phyloP scores from a whole-genome alignment of 2,329 filamentous ascomycete genomes.

The Sphaerulina vaccinii region DNA sequence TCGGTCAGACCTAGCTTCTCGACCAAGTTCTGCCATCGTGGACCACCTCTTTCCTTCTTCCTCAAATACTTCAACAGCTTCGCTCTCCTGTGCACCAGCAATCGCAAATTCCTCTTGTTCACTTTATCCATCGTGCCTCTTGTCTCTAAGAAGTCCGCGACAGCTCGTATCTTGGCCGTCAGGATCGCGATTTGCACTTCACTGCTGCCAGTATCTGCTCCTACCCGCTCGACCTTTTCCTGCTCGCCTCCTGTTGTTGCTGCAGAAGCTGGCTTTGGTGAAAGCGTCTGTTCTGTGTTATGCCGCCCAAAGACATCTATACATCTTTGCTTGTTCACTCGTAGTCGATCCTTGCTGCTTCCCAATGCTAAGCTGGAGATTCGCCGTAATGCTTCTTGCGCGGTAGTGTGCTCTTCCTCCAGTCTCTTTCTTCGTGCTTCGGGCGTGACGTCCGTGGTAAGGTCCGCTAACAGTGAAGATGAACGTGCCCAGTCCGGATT shows the following conservation, averaged over 20 bases:
- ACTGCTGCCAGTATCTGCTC: constrained; percentile 88
- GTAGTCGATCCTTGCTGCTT: constrained; percentile 72
- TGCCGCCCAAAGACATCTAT: constrained; percentile 88
- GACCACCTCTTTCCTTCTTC: constrained; percentile 84
- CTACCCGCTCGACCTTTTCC: constrained; percentile 60
- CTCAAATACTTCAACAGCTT: constrained; percentile 85
- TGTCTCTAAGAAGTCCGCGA: constrained; percentile 69
- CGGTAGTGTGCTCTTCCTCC: constrained; percentile 52
- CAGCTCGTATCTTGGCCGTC: constrained; percentile 84
- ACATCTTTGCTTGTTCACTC: constrained; percentile 80
- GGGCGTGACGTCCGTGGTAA: constrained; percentile 38
- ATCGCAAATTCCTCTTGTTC: constrained; percentile 84
- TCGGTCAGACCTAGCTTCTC: constrained; percentile 81
- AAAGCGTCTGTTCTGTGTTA: constrained; percentile 72
- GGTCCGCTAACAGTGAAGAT: constrained; percentile 5
- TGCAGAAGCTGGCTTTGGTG: constrained; percentile 52
- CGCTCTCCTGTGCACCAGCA: constrained; percentile 85
- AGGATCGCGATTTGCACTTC: constrained; percentile 98
- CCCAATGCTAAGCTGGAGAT: constrained; percentile 77
- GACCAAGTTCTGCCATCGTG: constrained; percentile 84
- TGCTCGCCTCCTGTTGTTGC: constrained; percentile 26
- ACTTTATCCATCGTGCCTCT: constrained; percentile 82
- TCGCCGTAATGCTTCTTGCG: constrained; percentile 71
- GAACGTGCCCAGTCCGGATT: constrained; percentile 15
- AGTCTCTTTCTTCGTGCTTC: constrained; percentile 46